Conservation (phyloP, 129 eudicot genomes). For the Escallonia herrerae region DNA sequence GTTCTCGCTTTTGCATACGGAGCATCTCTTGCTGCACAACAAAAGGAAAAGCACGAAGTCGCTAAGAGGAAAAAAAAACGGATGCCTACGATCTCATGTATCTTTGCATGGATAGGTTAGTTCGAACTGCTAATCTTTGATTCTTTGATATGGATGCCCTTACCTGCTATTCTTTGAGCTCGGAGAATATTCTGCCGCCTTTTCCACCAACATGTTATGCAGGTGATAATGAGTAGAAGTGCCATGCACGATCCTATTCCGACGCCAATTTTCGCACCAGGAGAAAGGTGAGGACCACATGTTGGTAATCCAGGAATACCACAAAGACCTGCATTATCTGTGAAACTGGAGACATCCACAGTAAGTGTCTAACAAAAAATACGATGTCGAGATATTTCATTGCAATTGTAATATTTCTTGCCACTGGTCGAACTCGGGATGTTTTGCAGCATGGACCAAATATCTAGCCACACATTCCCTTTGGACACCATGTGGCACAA, state of each 20-base stretch:
- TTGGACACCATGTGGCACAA: no score
- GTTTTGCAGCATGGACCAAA: no score
- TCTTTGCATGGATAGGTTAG: no score
- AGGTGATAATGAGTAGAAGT: constrained; percentile 45
- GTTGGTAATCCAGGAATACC: constrained; percentile 85
- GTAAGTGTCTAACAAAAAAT: constrained; percentile 10
- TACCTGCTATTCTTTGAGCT: constrained; percentile 83
- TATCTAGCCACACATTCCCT: no score
- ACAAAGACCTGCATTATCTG: constrained; percentile 84
- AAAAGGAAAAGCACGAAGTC: neutral
- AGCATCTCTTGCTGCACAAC: constrained; percentile 72
- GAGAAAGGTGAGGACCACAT: constrained; percentile 78
- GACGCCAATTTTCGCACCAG: constrained; percentile 73
- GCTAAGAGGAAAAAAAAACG: neutral
- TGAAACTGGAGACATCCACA: constrained; percentile 54
- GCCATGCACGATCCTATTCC: constrained; percentile 49
- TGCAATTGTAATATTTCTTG: neutral
- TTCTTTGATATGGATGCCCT: neutral
- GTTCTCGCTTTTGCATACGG: constrained; percentile 92
- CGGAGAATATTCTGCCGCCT: constrained; percentile 93
- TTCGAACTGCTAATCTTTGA: neutral
- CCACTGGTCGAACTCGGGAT: no score
- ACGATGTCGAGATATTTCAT: no score
- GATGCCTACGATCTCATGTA: neutral
- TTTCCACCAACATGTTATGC: constrained; percentile 90